Base-by-base conservation (phyloP, 257 asterid genomes). In the Penstemon davidsonii region DNA sequence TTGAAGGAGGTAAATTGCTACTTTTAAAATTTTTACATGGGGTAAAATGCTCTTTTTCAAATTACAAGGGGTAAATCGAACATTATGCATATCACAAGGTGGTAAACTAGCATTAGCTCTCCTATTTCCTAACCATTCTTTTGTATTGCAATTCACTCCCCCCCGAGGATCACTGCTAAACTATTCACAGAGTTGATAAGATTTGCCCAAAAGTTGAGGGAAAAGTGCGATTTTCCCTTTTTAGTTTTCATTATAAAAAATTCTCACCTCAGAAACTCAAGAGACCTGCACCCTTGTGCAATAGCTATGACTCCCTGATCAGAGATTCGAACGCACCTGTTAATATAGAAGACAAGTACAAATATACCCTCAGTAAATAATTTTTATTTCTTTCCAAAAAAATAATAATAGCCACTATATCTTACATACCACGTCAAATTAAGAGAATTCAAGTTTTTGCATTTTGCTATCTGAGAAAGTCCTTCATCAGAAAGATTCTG, bases 401-500 rank as follows among this genome's bases (percentile, higher is more conserved):
- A 68, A 61, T 8, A 51, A 44, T 3, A 68, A 11, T 8, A 39
- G 25, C 11, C 25, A 44, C 55, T 50, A 12, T 53, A 66, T 46
- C 67, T 68, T 47, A 75, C 88, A 62, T 83, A 93, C 98, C 99
- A 88, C 39, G 96, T 87, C 83, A 88, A 75, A 82, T 82, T 93
- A 70, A 93, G 88, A 19, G 89, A 83, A 47, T 18, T 77, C 74
- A 93, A 73, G 64, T 72, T 81, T 77, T 76, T 85, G 89, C 99
- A 93, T 72, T 83, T 83, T 6, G 96, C 96, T 80, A 90, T 87
- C 74, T 83, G 78, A 69, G 86, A 85, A 54, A 93, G 87, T 46
- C 89, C 97, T 62, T 90, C 97, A 70, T 93, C 91, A 8, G 96
- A 88, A 60, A 90, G 80, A 81, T 91, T 90, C 99, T 93, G 89